phyloP scores from a whole-genome alignment of 2,329 filamentous ascomycete species.

The Fusarium avenaceum region DNA sequence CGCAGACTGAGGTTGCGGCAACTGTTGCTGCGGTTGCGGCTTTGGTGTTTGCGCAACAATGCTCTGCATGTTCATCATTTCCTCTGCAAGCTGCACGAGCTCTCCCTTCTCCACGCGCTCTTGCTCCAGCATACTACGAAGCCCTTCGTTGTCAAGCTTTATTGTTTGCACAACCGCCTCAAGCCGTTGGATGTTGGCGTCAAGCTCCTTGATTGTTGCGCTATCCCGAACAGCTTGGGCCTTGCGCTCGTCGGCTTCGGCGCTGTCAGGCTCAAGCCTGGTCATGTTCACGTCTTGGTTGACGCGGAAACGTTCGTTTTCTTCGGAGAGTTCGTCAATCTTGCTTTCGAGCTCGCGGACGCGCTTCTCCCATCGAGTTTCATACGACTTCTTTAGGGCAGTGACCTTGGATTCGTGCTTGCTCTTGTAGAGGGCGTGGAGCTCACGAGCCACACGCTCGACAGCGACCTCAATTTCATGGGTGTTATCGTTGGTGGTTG shows the following conservation, averaged over 20 bases:
- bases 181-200: conserved; percentile 81
- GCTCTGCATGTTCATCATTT: conserved; percentile 81
- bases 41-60: conserved; percentile 53
- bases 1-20: conserved; percentile 34
- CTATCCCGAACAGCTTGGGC: conserved; percentile 73
- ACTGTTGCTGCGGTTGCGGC: conserved; percentile 45
- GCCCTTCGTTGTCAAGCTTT: conserved; percentile 75
- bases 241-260: conserved; percentile 65
- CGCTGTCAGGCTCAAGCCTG: conserved; percentile 64
- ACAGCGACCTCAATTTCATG: conserved; percentile 85
- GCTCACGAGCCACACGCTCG: conserved; percentile 92
- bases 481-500: conserved; percentile 52
- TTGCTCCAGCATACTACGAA: conserved; percentile 75
- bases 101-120: conserved; percentile 88
- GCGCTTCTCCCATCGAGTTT: conserved; percentile 90
- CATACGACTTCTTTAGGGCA: conserved; percentile 87
- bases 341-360: conserved; percentile 81
- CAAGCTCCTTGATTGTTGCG: conserved; percentile 76
- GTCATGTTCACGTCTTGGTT: conserved; percentile 76
- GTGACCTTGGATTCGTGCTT: conserved; percentile 98
- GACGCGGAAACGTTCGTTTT: conserved; percentile 80
- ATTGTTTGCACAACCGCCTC: conserved; percentile 79
- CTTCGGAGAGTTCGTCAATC: conserved; percentile 76
- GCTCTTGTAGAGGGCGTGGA: conserved; percentile 93
- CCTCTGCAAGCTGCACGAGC: conserved; percentile 83